Percentiles rank a stretch among this genome's conserved stretches.
Evolutionary conservation across 2,329 filamentous ascomycete genomes (phyloP).

Genomic region (Xylariaceae sp.): DNA sequence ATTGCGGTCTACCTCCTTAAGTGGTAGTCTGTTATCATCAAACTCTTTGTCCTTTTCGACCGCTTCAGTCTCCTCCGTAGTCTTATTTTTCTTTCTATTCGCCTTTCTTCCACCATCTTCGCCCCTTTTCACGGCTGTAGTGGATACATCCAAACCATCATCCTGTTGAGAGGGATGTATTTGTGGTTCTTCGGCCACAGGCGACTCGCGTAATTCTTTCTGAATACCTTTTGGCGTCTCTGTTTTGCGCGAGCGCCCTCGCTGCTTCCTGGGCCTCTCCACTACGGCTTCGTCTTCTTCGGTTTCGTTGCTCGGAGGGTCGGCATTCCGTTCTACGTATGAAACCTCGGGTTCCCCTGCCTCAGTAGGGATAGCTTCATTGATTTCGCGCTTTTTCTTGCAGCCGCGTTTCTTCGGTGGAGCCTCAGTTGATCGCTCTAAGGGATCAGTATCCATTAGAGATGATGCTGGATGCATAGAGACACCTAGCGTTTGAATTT

Average conservation of each 20-base stretch:
- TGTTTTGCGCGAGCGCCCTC: conserved; percentile 32
- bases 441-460: conserved; percentile 4
- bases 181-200: conserved; percentile 1
- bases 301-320: conserved; percentile 1
- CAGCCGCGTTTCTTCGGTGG: conserved; percentile 32
- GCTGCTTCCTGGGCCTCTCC: conserved; percentile 32
- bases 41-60: conserved; percentile 6
- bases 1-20: conserved; percentile 27
- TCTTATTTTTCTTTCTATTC: conserved; percentile 12
- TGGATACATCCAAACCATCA: not conserved
- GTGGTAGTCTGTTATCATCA: conserved; percentile 12
- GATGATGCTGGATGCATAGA: not conserved
- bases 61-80: conserved; percentile 11
- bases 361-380: conserved; percentile 8
- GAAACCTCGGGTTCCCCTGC: conserved; percentile 8
- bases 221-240: conserved; percentile 18
- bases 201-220: conserved; percentile 4
- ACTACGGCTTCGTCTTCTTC: conserved; percentile 17
- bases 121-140: conserved; percentile 1
- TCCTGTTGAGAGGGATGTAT: conserved; percentile 4
- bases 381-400: conserved; percentile 29
- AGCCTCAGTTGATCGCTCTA: conserved; percentile 13
- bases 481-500: not conserved
- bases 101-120: conserved; percentile 9
- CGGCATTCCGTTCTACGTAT: not conserved